A percentile compares a stretch with the other conserved stretches of the same genome.
Conservation (phyloP, 352 stramenopile genomes). For the Peronospora belbahrii region DNA sequence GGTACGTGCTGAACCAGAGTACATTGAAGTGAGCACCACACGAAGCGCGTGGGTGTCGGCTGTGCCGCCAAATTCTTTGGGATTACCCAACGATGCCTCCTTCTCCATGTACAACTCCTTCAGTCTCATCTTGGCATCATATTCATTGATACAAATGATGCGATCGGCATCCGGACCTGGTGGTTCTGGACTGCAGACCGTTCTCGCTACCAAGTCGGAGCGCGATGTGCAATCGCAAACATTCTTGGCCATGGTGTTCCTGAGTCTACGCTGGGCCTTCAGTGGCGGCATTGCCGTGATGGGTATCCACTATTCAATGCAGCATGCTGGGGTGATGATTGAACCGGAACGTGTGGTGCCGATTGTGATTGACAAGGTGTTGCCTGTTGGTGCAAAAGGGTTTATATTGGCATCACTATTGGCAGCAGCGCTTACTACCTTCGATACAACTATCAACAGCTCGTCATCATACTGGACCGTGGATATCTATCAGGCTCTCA, state of each 20-base stretch:
- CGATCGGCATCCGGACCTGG: slow-evolving; percentile 58
- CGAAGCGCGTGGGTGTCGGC: slow-evolving; percentile 42
- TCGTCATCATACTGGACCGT: slow-evolving; percentile 77
- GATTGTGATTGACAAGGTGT: slow-evolving; percentile 67
- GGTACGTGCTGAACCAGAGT: slow-evolving; percentile 22
- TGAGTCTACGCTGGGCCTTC: slow-evolving; percentile 69
- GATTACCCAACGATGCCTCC: slow-evolving; percentile 35
- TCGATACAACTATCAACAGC: slow-evolving; percentile 76
- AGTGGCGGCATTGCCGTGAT: slow-evolving; percentile 63
- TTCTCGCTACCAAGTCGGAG: slow-evolving; percentile 73
- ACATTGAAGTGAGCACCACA: slow-evolving; percentile 48
- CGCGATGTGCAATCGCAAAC: slow-evolving; percentile 71
- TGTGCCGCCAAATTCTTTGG: slow-evolving; percentile 26
- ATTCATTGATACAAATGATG: slow-evolving; percentile 60
- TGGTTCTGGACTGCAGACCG: slow-evolving; percentile 58
- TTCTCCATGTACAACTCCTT: slow-evolving; percentile 80
- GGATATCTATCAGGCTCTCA: slow-evolving; percentile 69
- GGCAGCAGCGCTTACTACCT: slow-evolving; percentile 67
- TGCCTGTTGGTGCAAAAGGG: slow-evolving; percentile 52
- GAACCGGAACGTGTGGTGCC: slow-evolving; percentile 68
- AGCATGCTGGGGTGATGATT: slow-evolving; percentile 35
- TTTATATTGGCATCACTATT: slow-evolving; percentile 66
- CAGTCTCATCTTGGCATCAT: slow-evolving; percentile 42
- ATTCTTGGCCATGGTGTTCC: slow-evolving; percentile 64
- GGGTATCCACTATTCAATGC: slow-evolving; percentile 58